phyloP scores from a whole-genome alignment of 2,329 filamentous ascomycete genomes.

The Cryphonectria parasitica region DNA sequence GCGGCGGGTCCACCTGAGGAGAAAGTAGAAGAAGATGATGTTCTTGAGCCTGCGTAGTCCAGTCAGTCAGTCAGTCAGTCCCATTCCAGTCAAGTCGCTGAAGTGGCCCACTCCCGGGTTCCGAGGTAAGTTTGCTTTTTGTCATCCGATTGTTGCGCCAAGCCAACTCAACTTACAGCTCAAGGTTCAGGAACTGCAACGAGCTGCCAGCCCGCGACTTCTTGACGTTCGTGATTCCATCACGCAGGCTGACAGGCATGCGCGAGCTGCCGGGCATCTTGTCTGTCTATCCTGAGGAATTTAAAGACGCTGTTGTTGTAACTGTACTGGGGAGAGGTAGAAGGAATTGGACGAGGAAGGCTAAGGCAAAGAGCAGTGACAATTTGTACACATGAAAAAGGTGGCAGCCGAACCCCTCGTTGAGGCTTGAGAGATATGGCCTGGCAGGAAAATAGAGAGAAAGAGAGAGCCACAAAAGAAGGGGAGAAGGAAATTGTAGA shows the following conservation, averaged over 20 bases:
- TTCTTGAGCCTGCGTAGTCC: constrained; percentile 69
- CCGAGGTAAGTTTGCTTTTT: background rate
- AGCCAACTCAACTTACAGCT: constrained; percentile 59
- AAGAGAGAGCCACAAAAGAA: background rate
- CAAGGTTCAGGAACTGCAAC: constrained; percentile 65
- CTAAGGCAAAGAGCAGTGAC: background rate
- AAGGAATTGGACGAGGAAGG: background rate
- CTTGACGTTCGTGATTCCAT: constrained; percentile 66
- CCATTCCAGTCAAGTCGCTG: background rate
- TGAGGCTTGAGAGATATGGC: too few species aligned
- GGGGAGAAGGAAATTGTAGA: background rate
- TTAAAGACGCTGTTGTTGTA: background rate
- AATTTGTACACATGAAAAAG: background rate
- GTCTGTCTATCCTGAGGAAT: background rate
- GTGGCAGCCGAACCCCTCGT: too few species aligned
- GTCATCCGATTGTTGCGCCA: constrained; percentile 1
- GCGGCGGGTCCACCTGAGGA: constrained; percentile 81
- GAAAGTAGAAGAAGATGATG: constrained; percentile 84
- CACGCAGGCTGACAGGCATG: constrained; percentile 72
- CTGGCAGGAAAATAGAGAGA: background rate
- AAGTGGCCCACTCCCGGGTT: background rate
- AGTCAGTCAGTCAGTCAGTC: background rate
- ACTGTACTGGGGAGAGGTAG: background rate
- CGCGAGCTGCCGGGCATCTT: constrained; percentile 69
- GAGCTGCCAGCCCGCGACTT: constrained; percentile 59